These are phyloP conservation scores for Suillus hirtellus DNA, from an alignment of 768 basidiomycete genomes.

Conservation along the genomic window DNA sequence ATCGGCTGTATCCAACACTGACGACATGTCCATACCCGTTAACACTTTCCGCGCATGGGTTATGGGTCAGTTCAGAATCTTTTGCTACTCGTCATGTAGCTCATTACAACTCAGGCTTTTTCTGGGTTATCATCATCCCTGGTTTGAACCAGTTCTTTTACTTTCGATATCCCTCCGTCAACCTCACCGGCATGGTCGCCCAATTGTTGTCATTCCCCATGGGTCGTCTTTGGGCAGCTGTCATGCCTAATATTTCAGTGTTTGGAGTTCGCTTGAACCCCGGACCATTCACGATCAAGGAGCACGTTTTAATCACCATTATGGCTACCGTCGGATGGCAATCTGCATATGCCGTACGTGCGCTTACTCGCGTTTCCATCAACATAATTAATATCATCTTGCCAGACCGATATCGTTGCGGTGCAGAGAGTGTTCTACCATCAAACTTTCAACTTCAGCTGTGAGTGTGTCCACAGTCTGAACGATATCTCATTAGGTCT, in stretches of 20 bases:
- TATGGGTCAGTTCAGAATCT: conserved; percentile 28
- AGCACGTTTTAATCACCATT: conserved; percentile 62
- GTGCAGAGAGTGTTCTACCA: conserved; percentile 49
- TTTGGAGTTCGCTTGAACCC: conserved; percentile 35
- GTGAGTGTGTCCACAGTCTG: conserved; percentile 7
- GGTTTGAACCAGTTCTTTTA: conserved; percentile 74
- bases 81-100: background rate
- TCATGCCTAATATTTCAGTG: conserved; percentile 39
- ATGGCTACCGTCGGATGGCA: conserved; percentile 59
- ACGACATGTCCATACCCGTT: conserved; percentile 43
- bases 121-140: conserved; percentile 57
- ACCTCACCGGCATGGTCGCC: conserved; percentile 47
- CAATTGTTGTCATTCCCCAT: conserved; percentile 11
- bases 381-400: conserved; percentile 12
- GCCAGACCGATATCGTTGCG: conserved; percentile 43
- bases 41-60: conserved; percentile 39
- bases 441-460: conserved; percentile 37
- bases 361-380: conserved; percentile 13
- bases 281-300: conserved; percentile 60
- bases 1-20: conserved; percentile 50
- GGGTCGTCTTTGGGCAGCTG: conserved; percentile 55
- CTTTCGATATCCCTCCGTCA: conserved; percentile 53
- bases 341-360: background rate
- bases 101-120: conserved; percentile 32
- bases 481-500: background rate